Evolutionary conservation across 306 rosid genomes (phyloP), one percentile per base, ranked within the genome.

Genomic region (Lathyrus oleraceus): DNA sequence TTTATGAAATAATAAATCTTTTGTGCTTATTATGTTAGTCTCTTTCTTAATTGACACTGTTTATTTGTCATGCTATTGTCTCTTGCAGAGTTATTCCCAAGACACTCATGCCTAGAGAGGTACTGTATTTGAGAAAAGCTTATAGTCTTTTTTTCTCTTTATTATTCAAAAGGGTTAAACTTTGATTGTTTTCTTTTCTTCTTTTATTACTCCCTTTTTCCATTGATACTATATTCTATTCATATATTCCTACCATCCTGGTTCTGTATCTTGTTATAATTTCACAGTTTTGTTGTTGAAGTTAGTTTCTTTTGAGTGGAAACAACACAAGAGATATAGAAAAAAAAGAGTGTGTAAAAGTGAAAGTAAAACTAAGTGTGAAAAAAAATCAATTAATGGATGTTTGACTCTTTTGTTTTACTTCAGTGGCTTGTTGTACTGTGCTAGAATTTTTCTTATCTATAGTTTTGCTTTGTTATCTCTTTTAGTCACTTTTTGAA

Each of bases 71-170:
- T 85, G 72, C 83, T 81, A 65, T 75, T 90, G 94, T 88, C 85
- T 80, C 78, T 80, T 85, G 88, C 96, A 93, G 97, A 77, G 94
- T 93, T 75, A 93, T 93, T 88, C 98, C 98, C 87, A 93, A 88
- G 94, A 90, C 98, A 81, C 98, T 93, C 91, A 93, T 90, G 94
- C 96, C 98, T 87, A 91, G 94, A 90, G 98, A 93, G 97, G 98
- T 93, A 84, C 82, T 87, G 98, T 93, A 83, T 84, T 85, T 82
- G 85, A 17, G 35, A 78, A 80, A 83, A 91, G 92, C 80, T 81
- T 66, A 14, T 38, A 74, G 69, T 64, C 88, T 84, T 84, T 78
- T 83, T 58, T 67, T 73, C 57, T 74, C 65, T 67, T 60, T 68
- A 39, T 74, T 71, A 69, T 56, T 56, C 62, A 56, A 52, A 52